A percentile compares a stretch with the other conserved stretches of the same genome.
These are phyloP conservation scores for Amylocystis lapponica DNA, from an alignment of 768 basidiomycete genomes.

Conservation along the genomic window DNA sequence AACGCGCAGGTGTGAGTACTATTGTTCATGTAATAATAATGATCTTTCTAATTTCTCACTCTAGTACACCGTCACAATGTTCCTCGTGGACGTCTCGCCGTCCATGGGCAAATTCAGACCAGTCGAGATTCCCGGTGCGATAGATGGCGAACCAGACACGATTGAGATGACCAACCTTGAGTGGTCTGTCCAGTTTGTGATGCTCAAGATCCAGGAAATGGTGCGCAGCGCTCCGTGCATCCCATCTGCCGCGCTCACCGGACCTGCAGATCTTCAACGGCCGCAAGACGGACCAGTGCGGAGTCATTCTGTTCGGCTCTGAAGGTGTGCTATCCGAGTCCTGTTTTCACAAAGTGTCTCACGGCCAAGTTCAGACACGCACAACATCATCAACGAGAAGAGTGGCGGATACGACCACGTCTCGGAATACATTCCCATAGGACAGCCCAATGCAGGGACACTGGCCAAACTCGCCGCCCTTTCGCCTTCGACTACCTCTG, in stretches of 20 bases:
- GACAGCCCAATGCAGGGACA: slow-evolving; percentile 56
- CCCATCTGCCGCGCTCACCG: neutral
- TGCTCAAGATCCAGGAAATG: slow-evolving; percentile 90
- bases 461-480: slow-evolving; percentile 62
- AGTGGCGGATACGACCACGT: slow-evolving; percentile 73
- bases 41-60: neutral
- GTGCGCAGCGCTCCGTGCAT: slow-evolving; percentile 32
- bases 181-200: slow-evolving; percentile 81
- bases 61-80: slow-evolving; percentile 84
- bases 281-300: slow-evolving; percentile 91
- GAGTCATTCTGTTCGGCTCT: slow-evolving; percentile 84
- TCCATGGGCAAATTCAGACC: slow-evolving; percentile 70
- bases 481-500: slow-evolving; percentile 45
- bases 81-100: slow-evolving; percentile 81
- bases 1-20: slow-evolving; percentile 68
- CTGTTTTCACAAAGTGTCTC: neutral
- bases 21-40: neutral
- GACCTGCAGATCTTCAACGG: slow-evolving; percentile 73
- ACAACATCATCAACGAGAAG: slow-evolving; percentile 55
- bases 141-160: slow-evolving; percentile 41
- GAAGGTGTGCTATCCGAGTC: slow-evolving; percentile 44
- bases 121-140: slow-evolving; percentile 49
- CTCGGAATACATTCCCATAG: slow-evolving; percentile 62
- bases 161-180: slow-evolving; percentile 73
- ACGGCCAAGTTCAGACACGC: slow-evolving; percentile 42